phyloP scores from a whole-genome alignment of 148 eudicot species.

The Rhododendron griersonianum region DNA sequence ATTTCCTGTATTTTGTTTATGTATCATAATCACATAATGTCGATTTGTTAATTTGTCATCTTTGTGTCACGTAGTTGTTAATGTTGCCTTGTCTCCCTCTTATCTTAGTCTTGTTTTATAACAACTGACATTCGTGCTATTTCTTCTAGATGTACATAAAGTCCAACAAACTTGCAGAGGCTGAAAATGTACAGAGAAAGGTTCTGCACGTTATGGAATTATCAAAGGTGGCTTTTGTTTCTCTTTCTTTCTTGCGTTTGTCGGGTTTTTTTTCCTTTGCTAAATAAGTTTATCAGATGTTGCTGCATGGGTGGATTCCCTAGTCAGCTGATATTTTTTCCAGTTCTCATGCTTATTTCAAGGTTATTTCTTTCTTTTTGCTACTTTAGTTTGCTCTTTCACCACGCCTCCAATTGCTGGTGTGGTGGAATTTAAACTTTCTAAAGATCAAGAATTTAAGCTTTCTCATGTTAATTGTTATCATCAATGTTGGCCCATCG shows the following conservation, averaged over 20 bases:
- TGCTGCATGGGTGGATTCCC: background rate
- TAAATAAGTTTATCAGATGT: background rate
- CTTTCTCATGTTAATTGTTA: background rate
- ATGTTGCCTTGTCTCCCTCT: slow-evolving; percentile 5
- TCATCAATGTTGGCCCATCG: background rate
- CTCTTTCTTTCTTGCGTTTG: background rate
- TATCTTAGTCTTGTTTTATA: slow-evolving; percentile 3
- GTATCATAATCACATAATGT: background rate
- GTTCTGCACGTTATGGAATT: slow-evolving; percentile 78
- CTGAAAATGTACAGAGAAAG: slow-evolving; percentile 67
- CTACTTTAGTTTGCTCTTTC: background rate
- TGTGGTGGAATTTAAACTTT: background rate
- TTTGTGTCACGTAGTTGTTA: background rate
- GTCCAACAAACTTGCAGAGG: slow-evolving; percentile 54
- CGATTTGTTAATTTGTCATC: background rate
- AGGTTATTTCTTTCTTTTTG: background rate
- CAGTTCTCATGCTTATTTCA: background rate
- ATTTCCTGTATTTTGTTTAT: background rate
- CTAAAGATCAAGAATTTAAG: background rate
- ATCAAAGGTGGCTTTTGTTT: slow-evolving; percentile 52
- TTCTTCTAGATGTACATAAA: slow-evolving; percentile 59
- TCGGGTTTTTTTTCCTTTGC: background rate
- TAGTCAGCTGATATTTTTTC: background rate
- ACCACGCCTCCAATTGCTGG: background rate
- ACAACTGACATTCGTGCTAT: slow-evolving; percentile 3